Conservation (phyloP, 139 green algal species). For the Mychonastes homosphaera region DNA sequence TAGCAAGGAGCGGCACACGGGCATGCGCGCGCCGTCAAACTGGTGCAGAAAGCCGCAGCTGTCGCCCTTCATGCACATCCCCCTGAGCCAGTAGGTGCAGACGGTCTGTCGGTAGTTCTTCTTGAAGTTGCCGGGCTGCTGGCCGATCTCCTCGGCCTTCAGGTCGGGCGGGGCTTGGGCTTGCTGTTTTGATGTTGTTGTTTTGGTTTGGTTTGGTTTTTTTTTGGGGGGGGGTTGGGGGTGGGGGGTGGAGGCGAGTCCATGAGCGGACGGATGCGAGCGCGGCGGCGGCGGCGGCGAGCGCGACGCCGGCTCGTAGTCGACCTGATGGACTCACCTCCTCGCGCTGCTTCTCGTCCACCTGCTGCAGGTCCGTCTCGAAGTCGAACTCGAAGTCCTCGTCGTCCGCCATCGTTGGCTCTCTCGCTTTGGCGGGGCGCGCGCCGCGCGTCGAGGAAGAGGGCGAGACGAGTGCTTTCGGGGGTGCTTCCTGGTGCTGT, state of each 20-base stretch:
- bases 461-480: too few species aligned
- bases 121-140: constrained; percentile 44
- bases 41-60: constrained; percentile 93
- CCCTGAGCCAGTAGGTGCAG: constrained; percentile 92
- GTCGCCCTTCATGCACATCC: constrained; percentile 95
- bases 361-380: constrained; percentile 34
- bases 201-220: neutral
- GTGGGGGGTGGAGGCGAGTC: neutral
- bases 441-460: too few species aligned
- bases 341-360: constrained; percentile 5
- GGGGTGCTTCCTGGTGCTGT: too few species aligned
- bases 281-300: neutral
- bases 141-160: constrained; percentile 33
- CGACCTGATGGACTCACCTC: constrained; percentile 1
- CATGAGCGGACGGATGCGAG: neutral
- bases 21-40: constrained; percentile 75
- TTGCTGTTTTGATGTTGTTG: neutral
- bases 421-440: neutral
- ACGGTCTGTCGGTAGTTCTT: constrained; percentile 84
- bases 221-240: neutral
- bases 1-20: constrained; percentile 53
- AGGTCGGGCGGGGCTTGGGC: constrained; percentile 11
- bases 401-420: constrained; percentile 27
- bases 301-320: neutral
- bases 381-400: constrained; percentile 64